Base-by-base conservation (phyloP, 2,329 filamentous ascomycete species). In the Lizonia empirigonia region DNA sequence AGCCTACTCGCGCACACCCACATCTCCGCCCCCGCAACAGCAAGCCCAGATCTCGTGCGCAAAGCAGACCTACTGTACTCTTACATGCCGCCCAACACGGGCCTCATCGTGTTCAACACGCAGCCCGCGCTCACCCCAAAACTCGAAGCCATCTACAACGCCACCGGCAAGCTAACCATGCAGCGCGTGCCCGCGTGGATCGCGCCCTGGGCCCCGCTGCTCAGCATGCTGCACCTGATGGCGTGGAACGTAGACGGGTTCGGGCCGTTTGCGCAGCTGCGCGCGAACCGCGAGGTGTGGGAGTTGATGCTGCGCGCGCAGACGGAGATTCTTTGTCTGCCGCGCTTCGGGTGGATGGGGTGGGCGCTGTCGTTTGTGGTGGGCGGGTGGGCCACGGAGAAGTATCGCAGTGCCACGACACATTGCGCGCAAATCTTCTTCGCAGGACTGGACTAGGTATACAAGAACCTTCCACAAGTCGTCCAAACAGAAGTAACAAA, bases 1-100 rank as follows among this genome's bases (percentile, higher is more conserved):
- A 64, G 62, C 39, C 58, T 64, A 53, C 48, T 63, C 24, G 58
- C 58, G 18, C 62, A 64, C 45, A 27, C 30, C 2, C 34, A 4
- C 7, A 59, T 64, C 23, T 55, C 59, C 1, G 29, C 60, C 5
- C 59, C 59, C 4, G 23, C 16, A 3, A 27, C 36, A 9, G 58
- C 58, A 8, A 39, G 49, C 30, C 23, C 30, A 8, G 44, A 48
- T 2, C 29, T 59, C 4, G 26, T 56, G 0, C 41, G 27, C 5
- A 42, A 59, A 35, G 60, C 60, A 3, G 55, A 63, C 20, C 34
- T 62, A 22, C 24, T 63, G 16, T 63, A 55, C 40, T 18, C 30
- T 2, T 9, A 40, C 20, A 13, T 5, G 4, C 16, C 36, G 15
- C 30, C 27, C 1, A 48, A 53, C 18, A 10, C 34, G 1, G 58